phyloP scores from a whole-genome alignment of 2,329 filamentous ascomycete genomes.

The Diatrype stigma region DNA sequence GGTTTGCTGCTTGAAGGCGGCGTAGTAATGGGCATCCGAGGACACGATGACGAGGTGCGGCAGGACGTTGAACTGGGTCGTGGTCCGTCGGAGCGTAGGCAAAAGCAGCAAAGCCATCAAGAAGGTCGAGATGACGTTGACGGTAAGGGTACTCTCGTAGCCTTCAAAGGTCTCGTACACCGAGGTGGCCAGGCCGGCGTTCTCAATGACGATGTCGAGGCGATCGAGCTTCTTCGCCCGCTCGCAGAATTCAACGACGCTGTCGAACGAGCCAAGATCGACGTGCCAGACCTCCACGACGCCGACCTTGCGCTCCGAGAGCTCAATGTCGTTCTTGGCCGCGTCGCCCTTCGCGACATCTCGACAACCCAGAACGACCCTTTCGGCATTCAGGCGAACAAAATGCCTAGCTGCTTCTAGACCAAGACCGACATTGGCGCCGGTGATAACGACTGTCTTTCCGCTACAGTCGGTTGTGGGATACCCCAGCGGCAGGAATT shows the following conservation, averaged over 20 bases:
- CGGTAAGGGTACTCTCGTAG: conserved; percentile 37
- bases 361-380: conserved; percentile 40
- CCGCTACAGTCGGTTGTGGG: conserved; percentile 24
- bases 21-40: conserved; percentile 32
- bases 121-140: conserved; percentile 44
- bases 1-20: conserved; percentile 30
- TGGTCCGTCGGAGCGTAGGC: conserved; percentile 35
- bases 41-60: conserved; percentile 36
- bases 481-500: conserved; percentile 1
- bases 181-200: conserved; percentile 31
- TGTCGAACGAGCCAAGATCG: conserved; percentile 37
- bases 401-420: conserved; percentile 39
- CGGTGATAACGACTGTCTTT: conserved; percentile 37
- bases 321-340: conserved; percentile 33
- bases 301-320: conserved; percentile 15
- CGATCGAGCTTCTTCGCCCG: conserved; percentile 29
- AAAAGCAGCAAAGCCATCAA: conserved; percentile 39
- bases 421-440: conserved; percentile 40
- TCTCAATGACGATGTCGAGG: conserved; percentile 39
- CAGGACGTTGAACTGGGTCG: conserved; percentile 25
- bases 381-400: conserved; percentile 32
- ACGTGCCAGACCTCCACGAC: conserved; percentile 40
- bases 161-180: conserved; percentile 28
- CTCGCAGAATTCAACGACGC: conserved; percentile 33
- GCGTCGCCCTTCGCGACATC: conserved; percentile 35